Evolutionary conservation across 768 basidiomycete species (phyloP).

Genomic region (Collybiopsis luxurians): DNA sequence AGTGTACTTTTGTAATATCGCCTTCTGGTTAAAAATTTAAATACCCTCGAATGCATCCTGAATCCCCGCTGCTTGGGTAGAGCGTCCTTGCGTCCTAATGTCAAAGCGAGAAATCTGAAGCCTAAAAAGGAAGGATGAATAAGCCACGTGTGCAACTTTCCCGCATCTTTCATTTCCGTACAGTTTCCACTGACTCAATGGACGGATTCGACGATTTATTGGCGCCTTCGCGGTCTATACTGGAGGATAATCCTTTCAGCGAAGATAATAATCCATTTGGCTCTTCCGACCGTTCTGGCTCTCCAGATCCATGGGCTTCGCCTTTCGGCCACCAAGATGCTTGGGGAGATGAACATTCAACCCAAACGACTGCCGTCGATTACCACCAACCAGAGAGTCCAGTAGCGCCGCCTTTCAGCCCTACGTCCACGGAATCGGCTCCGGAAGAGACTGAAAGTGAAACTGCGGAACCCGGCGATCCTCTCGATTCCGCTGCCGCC

Average conservation of each 20-base stretch:
- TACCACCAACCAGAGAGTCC: conserved; percentile 11
- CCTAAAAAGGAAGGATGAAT: neutral
- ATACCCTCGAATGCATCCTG: no score
- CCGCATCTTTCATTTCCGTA: neutral
- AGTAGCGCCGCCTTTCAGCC: conserved; percentile 22
- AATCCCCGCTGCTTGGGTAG: no score
- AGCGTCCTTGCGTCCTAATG: no score
- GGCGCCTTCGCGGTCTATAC: conserved; percentile 50
- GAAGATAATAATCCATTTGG: conserved; percentile 49
- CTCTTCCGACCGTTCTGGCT: conserved; percentile 52
- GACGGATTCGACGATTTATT: conserved; percentile 80
- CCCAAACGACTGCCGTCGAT: conserved; percentile 3
- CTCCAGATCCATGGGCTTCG: conserved; percentile 77
- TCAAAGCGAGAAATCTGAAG: neutral
- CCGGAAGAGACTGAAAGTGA: conserved; percentile 21
- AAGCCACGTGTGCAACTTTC: neutral
- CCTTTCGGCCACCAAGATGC: conserved; percentile 36
- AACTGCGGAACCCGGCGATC: conserved; percentile 27
- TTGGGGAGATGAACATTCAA: neutral
- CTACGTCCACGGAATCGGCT: conserved; percentile 19
- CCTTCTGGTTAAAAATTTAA: no score
- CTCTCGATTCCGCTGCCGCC: conserved; percentile 28
- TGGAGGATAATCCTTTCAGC: conserved; percentile 78
- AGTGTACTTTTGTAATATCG: no score
- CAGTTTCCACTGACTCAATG: conserved; percentile 35